Evolutionary conservation across 2,329 filamentous ascomycete species (phyloP).

Genomic region (Didymella lethalis): DNA sequence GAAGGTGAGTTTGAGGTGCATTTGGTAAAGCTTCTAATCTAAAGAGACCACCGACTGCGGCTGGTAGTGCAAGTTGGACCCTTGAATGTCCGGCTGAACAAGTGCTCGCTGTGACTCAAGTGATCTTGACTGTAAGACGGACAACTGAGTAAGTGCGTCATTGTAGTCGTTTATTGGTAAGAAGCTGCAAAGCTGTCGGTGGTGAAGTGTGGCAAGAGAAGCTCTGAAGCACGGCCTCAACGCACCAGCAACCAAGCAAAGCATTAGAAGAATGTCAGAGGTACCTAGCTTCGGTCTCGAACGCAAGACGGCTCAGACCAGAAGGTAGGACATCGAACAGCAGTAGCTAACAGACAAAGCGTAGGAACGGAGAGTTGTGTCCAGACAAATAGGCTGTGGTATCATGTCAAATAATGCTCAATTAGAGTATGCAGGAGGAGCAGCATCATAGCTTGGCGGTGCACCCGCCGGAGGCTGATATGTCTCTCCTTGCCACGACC

Average conservation of each 20-base stretch:
- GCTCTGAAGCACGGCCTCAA: neutral
- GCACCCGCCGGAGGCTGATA: conserved; percentile 8
- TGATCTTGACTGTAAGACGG: neutral
- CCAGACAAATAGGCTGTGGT: neutral
- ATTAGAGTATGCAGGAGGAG: conserved; percentile 15
- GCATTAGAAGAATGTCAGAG: neutral
- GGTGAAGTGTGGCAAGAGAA: neutral
- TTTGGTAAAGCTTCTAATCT: neutral
- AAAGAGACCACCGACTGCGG: neutral
- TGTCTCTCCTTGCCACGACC: neutral
- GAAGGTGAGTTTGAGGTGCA: neutral
- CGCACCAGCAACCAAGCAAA: neutral
- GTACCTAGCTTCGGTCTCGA: too few species aligned
- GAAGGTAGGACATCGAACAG: neutral
- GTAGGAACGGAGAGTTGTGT: neutral
- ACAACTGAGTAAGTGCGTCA: neutral
- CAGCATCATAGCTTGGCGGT: conserved; percentile 10
- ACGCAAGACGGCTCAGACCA: neutral
- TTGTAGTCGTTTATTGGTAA: too few species aligned
- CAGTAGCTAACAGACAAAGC: neutral
- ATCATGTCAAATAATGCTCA: neutral
- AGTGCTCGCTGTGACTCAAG: neutral
- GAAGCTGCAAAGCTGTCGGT: neutral
- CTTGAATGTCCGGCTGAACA: neutral
- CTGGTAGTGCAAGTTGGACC: conserved; percentile 2